Conservation (phyloP, 805 yeast species). For the Candida sanyiensis region DNA sequence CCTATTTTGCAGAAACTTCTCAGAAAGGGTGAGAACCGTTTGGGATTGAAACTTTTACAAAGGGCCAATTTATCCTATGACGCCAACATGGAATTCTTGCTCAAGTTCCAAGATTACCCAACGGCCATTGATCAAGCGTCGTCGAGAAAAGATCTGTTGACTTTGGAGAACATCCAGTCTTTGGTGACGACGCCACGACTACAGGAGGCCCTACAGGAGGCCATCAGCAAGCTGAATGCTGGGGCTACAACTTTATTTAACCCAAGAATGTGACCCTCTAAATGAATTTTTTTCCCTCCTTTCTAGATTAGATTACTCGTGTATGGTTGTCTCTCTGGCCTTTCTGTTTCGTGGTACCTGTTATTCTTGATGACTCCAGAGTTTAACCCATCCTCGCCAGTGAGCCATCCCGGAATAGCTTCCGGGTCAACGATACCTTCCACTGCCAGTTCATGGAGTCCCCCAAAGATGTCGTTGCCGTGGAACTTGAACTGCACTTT, state of each 20-base stretch:
- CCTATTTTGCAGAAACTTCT: conserved; percentile 37
- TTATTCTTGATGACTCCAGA: conserved; percentile 39
- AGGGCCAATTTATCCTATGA: conserved; percentile 17
- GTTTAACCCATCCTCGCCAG: conserved; percentile 53
- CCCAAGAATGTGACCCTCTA: conserved; percentile 5
- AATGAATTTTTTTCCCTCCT: no score
- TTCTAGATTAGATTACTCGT: no score
- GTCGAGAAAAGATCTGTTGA: conserved; percentile 15
- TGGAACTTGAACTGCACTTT: conserved; percentile 31
- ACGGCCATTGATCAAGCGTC: conserved; percentile 20
- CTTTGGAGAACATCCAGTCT: conserved; percentile 5
- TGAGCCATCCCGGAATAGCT: conserved; percentile 67
- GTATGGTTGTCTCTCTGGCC: no score
- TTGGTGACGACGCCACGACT: conserved; percentile 12
- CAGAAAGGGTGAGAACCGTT: conserved; percentile 11
- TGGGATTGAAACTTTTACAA: conserved; percentile 17
- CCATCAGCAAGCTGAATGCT: conserved; percentile 4
- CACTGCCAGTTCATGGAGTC: conserved; percentile 62
- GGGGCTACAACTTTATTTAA: conserved; percentile 7
- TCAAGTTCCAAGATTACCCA: conserved; percentile 19
- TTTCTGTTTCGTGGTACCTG: background rate
- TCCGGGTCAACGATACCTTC: conserved; percentile 44
- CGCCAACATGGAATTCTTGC: conserved; percentile 13
- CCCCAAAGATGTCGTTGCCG: conserved; percentile 75
- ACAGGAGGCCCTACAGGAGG: conserved; percentile 7